phyloP scores from a whole-genome alignment of 805 yeast genomes.

The Saccharomycopsis vini region DNA sequence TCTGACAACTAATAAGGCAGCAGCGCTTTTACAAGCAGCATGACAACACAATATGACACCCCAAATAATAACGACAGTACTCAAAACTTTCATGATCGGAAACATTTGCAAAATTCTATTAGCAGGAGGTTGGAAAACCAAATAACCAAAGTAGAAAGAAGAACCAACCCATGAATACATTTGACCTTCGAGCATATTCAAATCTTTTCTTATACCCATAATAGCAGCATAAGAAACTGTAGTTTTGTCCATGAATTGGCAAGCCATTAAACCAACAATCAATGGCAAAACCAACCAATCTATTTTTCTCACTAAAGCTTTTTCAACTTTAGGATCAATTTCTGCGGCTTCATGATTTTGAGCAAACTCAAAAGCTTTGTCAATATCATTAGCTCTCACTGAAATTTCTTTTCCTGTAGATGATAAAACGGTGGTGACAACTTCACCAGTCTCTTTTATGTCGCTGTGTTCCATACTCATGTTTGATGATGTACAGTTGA shows the following conservation, averaged over 20 bases:
- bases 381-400: too few species aligned
- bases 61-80: conserved; percentile 29
- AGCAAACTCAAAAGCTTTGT: too few species aligned
- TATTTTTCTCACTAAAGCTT: too few species aligned
- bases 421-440: too few species aligned
- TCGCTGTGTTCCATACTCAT: too few species aligned
- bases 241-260: conserved; percentile 38
- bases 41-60: conserved; percentile 28
- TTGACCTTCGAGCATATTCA: conserved; percentile 30
- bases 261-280: too few species aligned
- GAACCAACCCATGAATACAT: conserved; percentile 34
- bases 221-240: conserved; percentile 37
- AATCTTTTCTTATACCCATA: conserved; percentile 35
- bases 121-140: conserved; percentile 35
- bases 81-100: conserved; percentile 31
- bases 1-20: conserved; percentile 30
- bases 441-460: too few species aligned
- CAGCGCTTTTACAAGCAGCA: conserved; percentile 31
- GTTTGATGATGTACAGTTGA: too few species aligned
- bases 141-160: conserved; percentile 34
- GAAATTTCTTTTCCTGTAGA: too few species aligned
- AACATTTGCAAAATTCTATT: conserved; percentile 27
- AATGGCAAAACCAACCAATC: too few species aligned
- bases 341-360: too few species aligned
- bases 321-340: too few species aligned